These are phyloP conservation scores for Colletotrichum australisinense DNA, from an alignment of 2,329 filamentous ascomycete species.

Conservation along the genomic window DNA sequence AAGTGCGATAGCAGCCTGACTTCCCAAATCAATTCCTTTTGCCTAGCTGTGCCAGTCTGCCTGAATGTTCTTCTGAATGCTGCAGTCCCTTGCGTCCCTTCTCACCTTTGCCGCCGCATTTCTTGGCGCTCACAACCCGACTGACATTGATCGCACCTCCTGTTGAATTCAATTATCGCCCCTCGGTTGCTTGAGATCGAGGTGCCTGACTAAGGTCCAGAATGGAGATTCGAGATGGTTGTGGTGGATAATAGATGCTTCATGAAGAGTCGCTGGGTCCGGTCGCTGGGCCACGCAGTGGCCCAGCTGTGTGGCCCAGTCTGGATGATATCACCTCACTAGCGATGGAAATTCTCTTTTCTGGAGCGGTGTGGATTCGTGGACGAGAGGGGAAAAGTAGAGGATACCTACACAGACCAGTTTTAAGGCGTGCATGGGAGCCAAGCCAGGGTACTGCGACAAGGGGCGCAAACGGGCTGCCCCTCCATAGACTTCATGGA, in stretches of 20 bases:
- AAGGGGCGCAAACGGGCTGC: constrained; percentile 1
- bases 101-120: not conserved
- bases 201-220: not conserved
- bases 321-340: constrained; percentile 27
- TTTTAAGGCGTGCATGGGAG: constrained; percentile 9
- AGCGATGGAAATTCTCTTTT: constrained; percentile 11
- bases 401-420: constrained; percentile 12
- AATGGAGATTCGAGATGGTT: not conserved
- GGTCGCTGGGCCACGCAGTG: not conserved
- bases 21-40: not conserved
- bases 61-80: not conserved
- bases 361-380: constrained; percentile 25
- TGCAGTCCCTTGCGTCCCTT: not conserved
- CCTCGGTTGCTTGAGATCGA: not conserved
- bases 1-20: not conserved
- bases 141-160: not conserved
- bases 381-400: constrained; percentile 6
- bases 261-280: constrained; percentile 16
- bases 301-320: not conserved
- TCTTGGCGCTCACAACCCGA: not conserved
- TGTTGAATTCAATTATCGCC: not conserved
- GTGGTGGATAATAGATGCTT: constrained; percentile 16
- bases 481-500: constrained; percentile 26
- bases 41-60: not conserved
- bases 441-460: constrained; percentile 15